A percentile compares a stretch with the other conserved stretches of the same genome.
These are phyloP conservation scores for Fomitopsis serialis DNA, from an alignment of 768 basidiomycete genomes.

Conservation along the genomic window DNA sequence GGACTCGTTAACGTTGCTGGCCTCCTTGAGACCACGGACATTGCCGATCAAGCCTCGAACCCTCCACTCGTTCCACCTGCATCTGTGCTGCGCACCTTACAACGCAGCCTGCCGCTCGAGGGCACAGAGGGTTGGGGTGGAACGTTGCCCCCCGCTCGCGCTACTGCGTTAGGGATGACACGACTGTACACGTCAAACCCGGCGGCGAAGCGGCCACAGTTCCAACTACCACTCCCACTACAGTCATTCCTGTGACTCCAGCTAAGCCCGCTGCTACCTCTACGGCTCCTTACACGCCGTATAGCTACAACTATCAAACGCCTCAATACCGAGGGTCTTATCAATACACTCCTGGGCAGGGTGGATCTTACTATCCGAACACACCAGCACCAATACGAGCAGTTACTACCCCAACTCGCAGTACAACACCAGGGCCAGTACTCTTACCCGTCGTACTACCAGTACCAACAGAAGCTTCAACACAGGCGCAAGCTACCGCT, in stretches of 20 bases:
- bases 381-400: constrained; percentile 19
- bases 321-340: constrained; percentile 32
- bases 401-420: constrained; percentile 33
- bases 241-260: constrained; percentile 24
- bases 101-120: constrained; percentile 58
- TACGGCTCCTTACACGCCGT: constrained; percentile 21
- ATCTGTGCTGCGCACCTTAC: constrained; percentile 61
- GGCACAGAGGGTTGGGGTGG: constrained; percentile 70
- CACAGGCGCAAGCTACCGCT: constrained; percentile 16
- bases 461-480: constrained; percentile 22
- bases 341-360: constrained; percentile 33
- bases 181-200: constrained; percentile 60
- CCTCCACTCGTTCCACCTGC: constrained; percentile 54
- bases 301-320: constrained; percentile 21
- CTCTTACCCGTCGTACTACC: constrained; percentile 38
- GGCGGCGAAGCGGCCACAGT: constrained; percentile 16
- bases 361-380: constrained; percentile 25
- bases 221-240: constrained; percentile 26
- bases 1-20: constrained; percentile 60
- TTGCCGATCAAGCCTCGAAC: constrained; percentile 34
- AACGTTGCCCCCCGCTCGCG: constrained; percentile 52
- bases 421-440: constrained; percentile 33
- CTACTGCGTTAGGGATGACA: constrained; percentile 68
- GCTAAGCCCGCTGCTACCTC: constrained; percentile 24
- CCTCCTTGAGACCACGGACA: constrained; percentile 66